These are phyloP conservation scores for Pseudevernia furfuracea DNA, from an alignment of 495 filamentous ascomycete genomes.

Conservation along the genomic window DNA sequence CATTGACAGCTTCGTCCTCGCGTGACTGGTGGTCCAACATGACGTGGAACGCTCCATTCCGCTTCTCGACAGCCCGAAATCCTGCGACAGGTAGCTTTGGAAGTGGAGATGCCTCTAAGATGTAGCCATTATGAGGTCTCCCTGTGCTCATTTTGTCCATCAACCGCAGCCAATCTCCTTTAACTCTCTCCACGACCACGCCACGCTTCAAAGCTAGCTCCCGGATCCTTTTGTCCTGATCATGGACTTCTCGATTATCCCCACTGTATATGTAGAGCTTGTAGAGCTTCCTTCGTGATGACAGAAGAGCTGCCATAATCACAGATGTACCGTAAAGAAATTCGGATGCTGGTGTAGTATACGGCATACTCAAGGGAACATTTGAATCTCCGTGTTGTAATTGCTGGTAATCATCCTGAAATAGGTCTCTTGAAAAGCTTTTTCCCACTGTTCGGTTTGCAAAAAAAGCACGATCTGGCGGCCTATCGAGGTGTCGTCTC, in stretches of 20 bases:
- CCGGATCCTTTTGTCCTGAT: constrained; percentile 41
- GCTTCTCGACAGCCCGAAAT: constrained; percentile 42
- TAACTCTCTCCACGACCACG: constrained; percentile 46
- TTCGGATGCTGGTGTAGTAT: constrained; percentile 78
- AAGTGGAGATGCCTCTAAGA: constrained; percentile 80
- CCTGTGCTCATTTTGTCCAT: constrained; percentile 76
- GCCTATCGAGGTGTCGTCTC: neutral
- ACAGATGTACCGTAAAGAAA: constrained; percentile 81
- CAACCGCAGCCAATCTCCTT: constrained; percentile 49
- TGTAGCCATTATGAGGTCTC: constrained; percentile 85
- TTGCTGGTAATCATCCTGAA: neutral
- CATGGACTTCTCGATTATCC: constrained; percentile 37
- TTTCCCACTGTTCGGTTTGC: neutral
- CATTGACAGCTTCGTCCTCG: constrained; percentile 68
- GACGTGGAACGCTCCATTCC: constrained; percentile 45
- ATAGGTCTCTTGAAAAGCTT: neutral
- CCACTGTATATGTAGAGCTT: constrained; percentile 70
- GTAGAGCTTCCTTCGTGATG: constrained; percentile 63
- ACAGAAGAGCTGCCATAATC: constrained; percentile 72
- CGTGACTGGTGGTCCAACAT: constrained; percentile 57
- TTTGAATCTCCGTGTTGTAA: neutral
- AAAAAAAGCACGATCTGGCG: neutral
- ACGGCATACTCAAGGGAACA: constrained; percentile 53
- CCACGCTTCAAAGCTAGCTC: constrained; percentile 51
- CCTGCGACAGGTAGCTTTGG: constrained; percentile 61